These are phyloP conservation scores for Backusella morwellensis DNA, from an alignment of 192 early-diverging fungal genomes.

Conservation along the genomic window DNA sequence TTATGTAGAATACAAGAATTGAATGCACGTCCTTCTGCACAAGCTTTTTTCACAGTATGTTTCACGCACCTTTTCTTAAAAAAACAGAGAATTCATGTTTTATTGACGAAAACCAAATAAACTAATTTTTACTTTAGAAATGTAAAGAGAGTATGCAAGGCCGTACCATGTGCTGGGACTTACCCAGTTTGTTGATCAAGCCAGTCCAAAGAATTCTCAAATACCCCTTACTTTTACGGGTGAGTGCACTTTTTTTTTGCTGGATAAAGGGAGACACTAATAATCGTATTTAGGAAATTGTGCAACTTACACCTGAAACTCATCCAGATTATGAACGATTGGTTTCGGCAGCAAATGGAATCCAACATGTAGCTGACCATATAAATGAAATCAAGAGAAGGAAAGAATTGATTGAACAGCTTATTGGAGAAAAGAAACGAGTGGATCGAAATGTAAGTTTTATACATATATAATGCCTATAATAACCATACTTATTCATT, in stretches of 20 bases:
- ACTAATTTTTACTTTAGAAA: conserved; percentile 45
- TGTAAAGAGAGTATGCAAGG: conserved; percentile 63
- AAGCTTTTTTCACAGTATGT: conserved; percentile 49
- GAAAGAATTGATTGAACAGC: conserved; percentile 85
- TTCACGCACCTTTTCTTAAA: neutral
- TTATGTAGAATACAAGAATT: conserved; percentile 64
- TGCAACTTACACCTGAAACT: conserved; percentile 42
- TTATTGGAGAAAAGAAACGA: conserved; percentile 69
- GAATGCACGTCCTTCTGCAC: conserved; percentile 32
- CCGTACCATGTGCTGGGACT: conserved; percentile 87
- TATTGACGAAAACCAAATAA: neutral
- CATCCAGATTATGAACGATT: conserved; percentile 61
- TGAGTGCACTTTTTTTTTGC: conserved; percentile 19
- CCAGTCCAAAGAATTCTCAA: conserved; percentile 98
- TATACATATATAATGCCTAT: neutral
- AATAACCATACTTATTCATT: neutral
- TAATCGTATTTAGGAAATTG: conserved; percentile 19
- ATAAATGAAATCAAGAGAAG: conserved; percentile 86
- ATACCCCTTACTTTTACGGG: conserved; percentile 85
- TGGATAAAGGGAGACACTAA: conserved; percentile 1
- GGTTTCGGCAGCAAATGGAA: conserved; percentile 43
- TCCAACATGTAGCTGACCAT: conserved; percentile 69
- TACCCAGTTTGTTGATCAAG: conserved; percentile 89
- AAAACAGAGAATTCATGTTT: neutral
- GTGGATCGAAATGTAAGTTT: conserved; percentile 66